These are phyloP conservation scores for Trichoderma polysporum DNA, from an alignment of 2,329 filamentous ascomycete genomes.

Conservation along the genomic window DNA sequence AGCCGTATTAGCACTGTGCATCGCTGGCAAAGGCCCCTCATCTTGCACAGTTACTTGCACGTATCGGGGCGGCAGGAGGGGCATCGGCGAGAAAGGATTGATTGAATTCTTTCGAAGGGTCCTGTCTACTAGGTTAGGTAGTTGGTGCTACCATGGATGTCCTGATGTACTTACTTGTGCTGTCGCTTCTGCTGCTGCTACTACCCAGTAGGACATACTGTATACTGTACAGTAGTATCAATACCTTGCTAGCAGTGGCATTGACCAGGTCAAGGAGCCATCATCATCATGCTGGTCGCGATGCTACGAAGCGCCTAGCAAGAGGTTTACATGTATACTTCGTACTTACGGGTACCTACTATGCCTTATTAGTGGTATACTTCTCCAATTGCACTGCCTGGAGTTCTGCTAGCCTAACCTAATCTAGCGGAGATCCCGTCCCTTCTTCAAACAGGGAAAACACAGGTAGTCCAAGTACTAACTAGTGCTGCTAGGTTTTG, in stretches of 20 bases:
- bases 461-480: no score
- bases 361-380: not conserved
- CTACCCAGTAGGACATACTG: no score
- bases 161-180: no score
- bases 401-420: not conserved
- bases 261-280: not conserved
- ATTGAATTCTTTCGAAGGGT: not conserved
- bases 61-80: not conserved
- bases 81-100: slow-evolving; percentile 6
- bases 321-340: not conserved
- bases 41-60: not conserved
- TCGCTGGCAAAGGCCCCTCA: not conserved
- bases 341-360: no score
- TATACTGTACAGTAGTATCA: no score
- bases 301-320: no score
- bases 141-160: no score
- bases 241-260: no score
- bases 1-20: not conserved
- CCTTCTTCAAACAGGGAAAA: not conserved
- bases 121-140: not conserved
- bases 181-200: no score
- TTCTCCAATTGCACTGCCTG: not conserved
- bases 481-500: not conserved
- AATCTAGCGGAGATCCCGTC: slow-evolving; percentile 15
- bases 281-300: slow-evolving; percentile 6